These are phyloP conservation scores for Plenodomus tracheiphilus DNA, from an alignment of 2,329 filamentous ascomycete genomes.

Conservation along the genomic window DNA sequence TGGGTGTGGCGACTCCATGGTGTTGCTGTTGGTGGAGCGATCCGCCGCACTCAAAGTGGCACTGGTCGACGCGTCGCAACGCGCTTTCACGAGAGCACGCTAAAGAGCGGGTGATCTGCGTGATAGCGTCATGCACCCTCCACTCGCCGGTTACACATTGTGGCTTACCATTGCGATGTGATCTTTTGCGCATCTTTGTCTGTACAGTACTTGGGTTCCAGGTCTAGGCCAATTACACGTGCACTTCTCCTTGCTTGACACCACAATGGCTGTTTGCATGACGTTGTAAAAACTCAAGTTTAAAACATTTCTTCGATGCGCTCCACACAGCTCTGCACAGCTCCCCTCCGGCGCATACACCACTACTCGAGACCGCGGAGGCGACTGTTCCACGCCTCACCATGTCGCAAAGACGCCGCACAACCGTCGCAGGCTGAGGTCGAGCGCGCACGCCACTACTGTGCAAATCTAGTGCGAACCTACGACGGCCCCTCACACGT, in stretches of 20 bases:
- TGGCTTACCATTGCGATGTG: slow-evolving; percentile 7
- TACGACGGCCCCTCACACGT: slow-evolving; percentile 89
- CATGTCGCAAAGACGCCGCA: slow-evolving; percentile 21
- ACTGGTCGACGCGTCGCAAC: slow-evolving; percentile 30
- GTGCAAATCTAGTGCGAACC: slow-evolving; percentile 65
- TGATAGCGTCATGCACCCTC: slow-evolving; percentile 32
- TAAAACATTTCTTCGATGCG: slow-evolving; percentile 33
- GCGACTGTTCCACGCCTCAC: slow-evolving; percentile 29
- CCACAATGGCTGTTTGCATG: background rate
- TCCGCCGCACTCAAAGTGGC: slow-evolving; percentile 6
- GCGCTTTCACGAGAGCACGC: slow-evolving; percentile 34
- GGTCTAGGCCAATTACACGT: too few species aligned
- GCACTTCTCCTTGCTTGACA: too few species aligned
- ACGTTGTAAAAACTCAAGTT: background rate
- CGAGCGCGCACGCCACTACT: slow-evolving; percentile 60
- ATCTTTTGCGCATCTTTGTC: background rate
- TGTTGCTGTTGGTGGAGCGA: slow-evolving; percentile 7
- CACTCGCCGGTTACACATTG: slow-evolving; percentile 15
- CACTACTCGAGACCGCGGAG: slow-evolving; percentile 3
- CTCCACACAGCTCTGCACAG: slow-evolving; percentile 21
- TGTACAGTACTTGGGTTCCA: background rate
- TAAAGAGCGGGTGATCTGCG: slow-evolving; percentile 21
- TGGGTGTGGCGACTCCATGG: slow-evolving; percentile 47
- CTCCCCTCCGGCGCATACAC: slow-evolving; percentile 21
- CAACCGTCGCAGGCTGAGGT: slow-evolving; percentile 52